Evolutionary conservation across 2,329 filamentous ascomycete genomes (phyloP), one percentile per base, ranked within the genome.

Genomic region (Fusarium ambrosium): DNA sequence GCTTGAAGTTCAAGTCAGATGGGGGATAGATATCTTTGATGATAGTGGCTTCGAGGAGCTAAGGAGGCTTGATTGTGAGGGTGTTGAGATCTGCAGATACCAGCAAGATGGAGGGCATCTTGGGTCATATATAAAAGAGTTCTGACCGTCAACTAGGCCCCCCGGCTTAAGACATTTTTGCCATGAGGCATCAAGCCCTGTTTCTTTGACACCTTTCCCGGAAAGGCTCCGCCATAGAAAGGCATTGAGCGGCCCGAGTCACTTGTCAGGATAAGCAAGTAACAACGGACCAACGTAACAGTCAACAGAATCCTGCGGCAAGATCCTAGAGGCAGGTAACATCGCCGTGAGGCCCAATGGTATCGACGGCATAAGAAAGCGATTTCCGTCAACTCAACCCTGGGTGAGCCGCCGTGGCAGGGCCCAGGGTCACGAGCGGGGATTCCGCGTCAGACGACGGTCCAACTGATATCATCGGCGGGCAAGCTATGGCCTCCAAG

Each of bases 211-310:
- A 71, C 63, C 45, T 55, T 68, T 70, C 59, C 77, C 78, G 78
- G 78, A 79, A 79, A 62, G 62, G 51, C 75, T 77, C 78, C 78
- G 78, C 77, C 71, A 68, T 62, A 62, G 51, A 77, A 77, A 72
- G 77, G 77, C 66, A 78, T 73, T 60, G 45, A 61, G 62, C 78
- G 78, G 78, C 76, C 78, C 78, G 72, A 79, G 69, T 70, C 27
- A 67, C 66, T 70, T 69, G 60, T 64, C 61, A 71, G 62, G 59
- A 71, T 62, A 62, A 76, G 64, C 41, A 64, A 39, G 59, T 58
- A 51, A 66, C 48, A 53, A 27, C 64, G 71, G 65, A 32, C 48
- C 59, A 51, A 34, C 32, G 32, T 13, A 45, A 41, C 18, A 41
- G 41, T 45, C 41, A 45, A 45, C 41, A 45, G 41, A 58, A 76